Percentiles rank a stretch among this genome's conserved stretches.
These are phyloP conservation scores for Chaetoceros muelleri DNA, from an alignment of 108 stramenopile genomes.

Conservation along the genomic window DNA sequence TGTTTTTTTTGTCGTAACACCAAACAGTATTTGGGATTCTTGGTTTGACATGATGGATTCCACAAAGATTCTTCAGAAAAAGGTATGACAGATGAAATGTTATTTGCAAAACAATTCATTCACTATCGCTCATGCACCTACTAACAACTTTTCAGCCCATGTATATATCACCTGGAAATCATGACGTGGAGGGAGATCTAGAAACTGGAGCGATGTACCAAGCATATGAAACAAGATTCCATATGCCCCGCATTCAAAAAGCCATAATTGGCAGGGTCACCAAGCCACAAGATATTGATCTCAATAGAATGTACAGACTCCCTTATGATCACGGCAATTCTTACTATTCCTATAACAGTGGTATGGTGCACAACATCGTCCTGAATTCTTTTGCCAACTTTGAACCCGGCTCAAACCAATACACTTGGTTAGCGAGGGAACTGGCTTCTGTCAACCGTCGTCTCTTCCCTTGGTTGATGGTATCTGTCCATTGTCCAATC, in stretches of 20 bases:
- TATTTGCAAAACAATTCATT: no score
- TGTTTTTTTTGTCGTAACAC: no score
- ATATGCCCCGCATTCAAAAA: slow-evolving; percentile 64
- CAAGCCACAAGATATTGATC: slow-evolving; percentile 22
- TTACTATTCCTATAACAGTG: slow-evolving; percentile 65
- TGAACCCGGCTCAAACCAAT: slow-evolving; percentile 54
- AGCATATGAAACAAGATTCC: slow-evolving; percentile 66
- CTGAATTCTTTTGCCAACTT: slow-evolving; percentile 65
- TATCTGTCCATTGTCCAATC: slow-evolving; percentile 69
- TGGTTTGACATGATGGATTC: no score
- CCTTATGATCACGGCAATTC: slow-evolving; percentile 78
- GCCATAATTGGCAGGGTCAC: slow-evolving; percentile 36
- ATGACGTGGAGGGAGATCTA: slow-evolving; percentile 62
- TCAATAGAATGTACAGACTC: slow-evolving; percentile 53
- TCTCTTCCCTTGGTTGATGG: slow-evolving; percentile 73
- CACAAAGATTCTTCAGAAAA: no score
- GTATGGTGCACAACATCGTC: slow-evolving; percentile 57
- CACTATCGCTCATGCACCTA: no score
- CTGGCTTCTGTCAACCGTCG: slow-evolving; percentile 51
- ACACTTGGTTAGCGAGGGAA: slow-evolving; percentile 60
- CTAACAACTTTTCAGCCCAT: no score
- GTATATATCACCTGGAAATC: slow-evolving; percentile 30
- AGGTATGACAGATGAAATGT: no score
- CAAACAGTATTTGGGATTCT: no score
- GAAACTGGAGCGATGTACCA: slow-evolving; percentile 41